phyloP scores from a whole-genome alignment of 305 asterid genomes.

The Plantago coronopus region DNA sequence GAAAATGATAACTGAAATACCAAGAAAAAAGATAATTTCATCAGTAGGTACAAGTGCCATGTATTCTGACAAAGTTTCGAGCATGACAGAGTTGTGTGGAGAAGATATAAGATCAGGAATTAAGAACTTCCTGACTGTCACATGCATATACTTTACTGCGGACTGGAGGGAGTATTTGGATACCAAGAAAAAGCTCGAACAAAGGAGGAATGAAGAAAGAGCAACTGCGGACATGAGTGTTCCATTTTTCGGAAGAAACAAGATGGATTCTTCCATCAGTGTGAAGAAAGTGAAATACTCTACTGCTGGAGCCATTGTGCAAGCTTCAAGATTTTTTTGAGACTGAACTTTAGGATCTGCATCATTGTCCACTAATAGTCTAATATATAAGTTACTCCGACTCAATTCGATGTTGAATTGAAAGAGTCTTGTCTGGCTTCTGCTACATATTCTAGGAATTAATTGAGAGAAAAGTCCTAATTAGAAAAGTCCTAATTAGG shows the following conservation, averaged over 20 bases:
- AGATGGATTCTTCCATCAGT: conserved; percentile 26
- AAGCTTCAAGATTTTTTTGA: not conserved
- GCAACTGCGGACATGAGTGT: conserved; percentile 22
- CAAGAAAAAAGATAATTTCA: conserved; percentile 1
- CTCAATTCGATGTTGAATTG: too few species aligned
- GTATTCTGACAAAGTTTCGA: not conserved
- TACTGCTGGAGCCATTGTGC: conserved; percentile 26
- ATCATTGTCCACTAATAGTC: not conserved
- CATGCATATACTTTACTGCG: not conserved
- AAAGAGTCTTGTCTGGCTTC: too few species aligned
- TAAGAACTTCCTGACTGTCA: not conserved
- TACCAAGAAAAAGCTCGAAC: conserved; percentile 23
- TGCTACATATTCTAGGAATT: too few species aligned
- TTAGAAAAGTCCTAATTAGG: too few species aligned
- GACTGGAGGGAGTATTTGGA: conserved; percentile 12
- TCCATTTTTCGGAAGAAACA: conserved; percentile 23
- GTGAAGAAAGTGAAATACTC: conserved; percentile 26
- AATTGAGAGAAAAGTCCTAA: too few species aligned
- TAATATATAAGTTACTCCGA: too few species aligned
- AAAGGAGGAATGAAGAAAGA: conserved; percentile 20
- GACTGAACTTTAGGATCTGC: too few species aligned
- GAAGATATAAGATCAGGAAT: not conserved
- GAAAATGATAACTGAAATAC: conserved; percentile 9
- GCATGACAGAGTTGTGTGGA: not conserved
- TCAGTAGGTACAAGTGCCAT: not conserved